Evolutionary conservation across 345 rosid genomes (phyloP).

Genomic region (Fremontodendron californicum): DNA sequence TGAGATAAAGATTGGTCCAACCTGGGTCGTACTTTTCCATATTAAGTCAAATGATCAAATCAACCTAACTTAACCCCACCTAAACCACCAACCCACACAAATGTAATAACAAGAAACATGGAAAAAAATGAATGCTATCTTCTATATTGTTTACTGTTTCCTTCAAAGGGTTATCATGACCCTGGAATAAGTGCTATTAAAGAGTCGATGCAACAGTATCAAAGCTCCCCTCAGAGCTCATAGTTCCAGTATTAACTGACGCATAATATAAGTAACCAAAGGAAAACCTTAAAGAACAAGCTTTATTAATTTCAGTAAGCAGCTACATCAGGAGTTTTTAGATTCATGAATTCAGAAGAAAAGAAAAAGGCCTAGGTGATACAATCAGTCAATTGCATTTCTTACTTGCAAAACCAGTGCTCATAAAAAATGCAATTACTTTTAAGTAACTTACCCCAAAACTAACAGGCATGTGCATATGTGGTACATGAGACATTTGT

Average conservation of each 20-base stretch:
- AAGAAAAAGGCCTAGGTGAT: background rate
- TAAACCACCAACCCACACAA: background rate
- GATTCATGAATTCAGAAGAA: background rate
- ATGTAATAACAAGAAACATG: background rate
- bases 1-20: background rate
- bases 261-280: background rate
- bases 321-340: background rate
- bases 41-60: background rate
- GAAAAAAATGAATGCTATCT: background rate
- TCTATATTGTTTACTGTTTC: background rate
- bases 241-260: background rate
- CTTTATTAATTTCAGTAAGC: background rate
- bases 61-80: background rate
- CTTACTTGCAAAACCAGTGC: background rate
- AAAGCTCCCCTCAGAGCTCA: background rate
- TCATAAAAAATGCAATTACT: background rate
- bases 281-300: background rate
- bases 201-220: background rate
- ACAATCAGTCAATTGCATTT: background rate
- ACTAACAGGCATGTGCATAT: constrained; percentile 64
- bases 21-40: background rate
- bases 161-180: background rate
- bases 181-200: background rate
- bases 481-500: constrained; percentile 41
- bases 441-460: constrained; percentile 52